Percentiles rank a stretch among this genome's conserved stretches.
Evolutionary conservation across 768 basidiomycete species (phyloP).

Genomic region (Trametes sanguinea): DNA sequence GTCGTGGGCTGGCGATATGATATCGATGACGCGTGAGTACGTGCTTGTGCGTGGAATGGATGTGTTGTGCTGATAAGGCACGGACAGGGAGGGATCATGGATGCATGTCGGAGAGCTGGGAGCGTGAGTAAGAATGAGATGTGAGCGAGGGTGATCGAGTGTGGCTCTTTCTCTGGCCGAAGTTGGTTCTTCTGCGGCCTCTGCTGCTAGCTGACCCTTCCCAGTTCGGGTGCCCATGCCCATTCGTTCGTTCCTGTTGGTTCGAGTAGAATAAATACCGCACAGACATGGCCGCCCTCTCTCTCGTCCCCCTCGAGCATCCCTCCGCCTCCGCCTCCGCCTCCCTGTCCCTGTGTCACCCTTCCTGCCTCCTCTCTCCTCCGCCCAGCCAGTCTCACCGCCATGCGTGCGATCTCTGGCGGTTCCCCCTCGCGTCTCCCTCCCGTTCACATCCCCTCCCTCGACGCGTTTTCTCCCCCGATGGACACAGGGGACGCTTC

Average conservation of each 20-base stretch:
- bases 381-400: background rate
- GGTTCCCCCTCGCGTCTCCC: constrained; percentile 7
- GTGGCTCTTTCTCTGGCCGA: constrained; percentile 16
- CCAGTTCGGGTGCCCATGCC: constrained; percentile 16
- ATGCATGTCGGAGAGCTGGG: background rate
- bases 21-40: constrained; percentile 3
- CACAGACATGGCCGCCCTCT: constrained; percentile 9
- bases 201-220: background rate
- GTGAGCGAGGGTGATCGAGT: constrained; percentile 16
- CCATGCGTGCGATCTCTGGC: constrained; percentile 10
- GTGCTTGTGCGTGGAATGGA: constrained; percentile 3
- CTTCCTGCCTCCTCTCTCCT: constrained; percentile 9
- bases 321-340: constrained; percentile 1
- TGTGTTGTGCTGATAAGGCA: constrained; percentile 7
- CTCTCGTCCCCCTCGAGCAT: constrained; percentile 19
- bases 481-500: constrained; percentile 37
- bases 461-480: constrained; percentile 36
- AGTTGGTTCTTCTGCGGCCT: constrained; percentile 7
- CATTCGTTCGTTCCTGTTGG: constrained; percentile 14
- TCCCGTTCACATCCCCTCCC: constrained; percentile 17
- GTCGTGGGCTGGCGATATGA: background rate
- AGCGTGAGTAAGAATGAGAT: background rate
- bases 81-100: background rate
- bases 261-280: constrained; percentile 23
- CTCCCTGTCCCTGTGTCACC: constrained; percentile 16